Conservation (phyloP, 495 filamentous ascomycete genomes). For the Umbilicaria muhlenbergii region DNA sequence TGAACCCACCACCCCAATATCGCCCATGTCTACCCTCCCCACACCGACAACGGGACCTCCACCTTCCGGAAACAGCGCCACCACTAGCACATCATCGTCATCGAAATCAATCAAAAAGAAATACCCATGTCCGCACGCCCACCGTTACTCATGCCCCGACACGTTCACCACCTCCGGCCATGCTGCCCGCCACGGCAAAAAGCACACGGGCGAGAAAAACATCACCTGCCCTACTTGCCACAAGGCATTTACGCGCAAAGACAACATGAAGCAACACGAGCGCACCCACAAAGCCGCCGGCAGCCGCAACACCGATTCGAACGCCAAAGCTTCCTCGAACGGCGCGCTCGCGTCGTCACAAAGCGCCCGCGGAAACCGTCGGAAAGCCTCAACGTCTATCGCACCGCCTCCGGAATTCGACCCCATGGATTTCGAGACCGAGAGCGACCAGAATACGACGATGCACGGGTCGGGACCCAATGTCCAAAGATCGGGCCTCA, state of each 20-base stretch:
- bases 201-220: slow-evolving; percentile 91
- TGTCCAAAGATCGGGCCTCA: no score
- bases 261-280: slow-evolving; percentile 98
- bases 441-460: no score
- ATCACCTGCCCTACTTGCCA: slow-evolving; percentile 79
- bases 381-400: no score
- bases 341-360: neutral
- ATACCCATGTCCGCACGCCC: slow-evolving; percentile 40
- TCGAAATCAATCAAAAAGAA: slow-evolving; percentile 28
- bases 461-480: no score
- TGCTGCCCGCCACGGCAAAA: slow-evolving; percentile 89
- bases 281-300: slow-evolving; percentile 51
- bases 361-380: no score
- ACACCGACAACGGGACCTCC: slow-evolving; percentile 11
- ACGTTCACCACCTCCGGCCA: slow-evolving; percentile 94
- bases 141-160: slow-evolving; percentile 54
- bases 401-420: no score
- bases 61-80: slow-evolving; percentile 11
- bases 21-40: slow-evolving; percentile 16
- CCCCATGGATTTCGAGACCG: no score
- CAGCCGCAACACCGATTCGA: neutral
- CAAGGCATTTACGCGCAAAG: slow-evolving; percentile 89
- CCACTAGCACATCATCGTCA: slow-evolving; percentile 1
- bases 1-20: slow-evolving; percentile 17
- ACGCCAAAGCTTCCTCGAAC: neutral